Percentiles rank a stretch among this genome's conserved stretches.
phyloP scores from a whole-genome alignment of 2,329 filamentous ascomycete species.

The Chaetomium strumarium region DNA sequence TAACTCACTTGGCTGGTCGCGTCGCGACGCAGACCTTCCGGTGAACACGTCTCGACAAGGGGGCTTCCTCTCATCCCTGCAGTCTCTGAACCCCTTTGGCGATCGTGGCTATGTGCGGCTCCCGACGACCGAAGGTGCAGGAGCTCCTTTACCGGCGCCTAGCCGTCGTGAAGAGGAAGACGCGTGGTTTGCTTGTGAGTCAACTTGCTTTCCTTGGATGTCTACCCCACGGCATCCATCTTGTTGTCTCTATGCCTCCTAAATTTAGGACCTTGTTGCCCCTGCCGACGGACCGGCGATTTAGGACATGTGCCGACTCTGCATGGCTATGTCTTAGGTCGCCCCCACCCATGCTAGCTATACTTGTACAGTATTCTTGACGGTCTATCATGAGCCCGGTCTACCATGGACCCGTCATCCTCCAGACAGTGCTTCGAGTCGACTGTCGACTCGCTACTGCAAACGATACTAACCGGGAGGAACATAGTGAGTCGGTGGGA shows the following conservation, averaged over 20 bases:
- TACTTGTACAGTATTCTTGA: neutral
- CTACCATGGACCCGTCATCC: neutral
- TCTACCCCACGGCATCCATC: conserved; percentile 12
- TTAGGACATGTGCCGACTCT: conserved; percentile 39
- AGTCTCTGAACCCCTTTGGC: conserved; percentile 82
- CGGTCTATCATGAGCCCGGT: conserved; percentile 3
- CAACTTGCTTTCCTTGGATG: conserved; percentile 30
- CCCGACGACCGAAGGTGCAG: conserved; percentile 74
- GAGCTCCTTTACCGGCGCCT: conserved; percentile 79
- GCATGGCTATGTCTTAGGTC: conserved; percentile 37
- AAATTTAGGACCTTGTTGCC: conserved; percentile 28
- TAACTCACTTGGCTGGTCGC: conserved; percentile 91
- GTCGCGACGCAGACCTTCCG: conserved; percentile 70
- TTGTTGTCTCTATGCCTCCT: conserved; percentile 11
- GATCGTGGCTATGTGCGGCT: conserved; percentile 83
- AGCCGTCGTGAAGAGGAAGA: conserved; percentile 89
- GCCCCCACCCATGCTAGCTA: neutral
- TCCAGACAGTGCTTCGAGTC: neutral
- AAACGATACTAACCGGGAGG: conserved; percentile 30
- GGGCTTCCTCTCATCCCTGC: conserved; percentile 73
- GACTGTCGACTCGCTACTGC: neutral
- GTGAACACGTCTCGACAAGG: conserved; percentile 66
- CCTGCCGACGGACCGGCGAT: conserved; percentile 35
- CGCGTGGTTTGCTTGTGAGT: conserved; percentile 91
- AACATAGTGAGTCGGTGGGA: conserved; percentile 91